phyloP scores from a whole-genome alignment of 176 grass and related monocot genomes.

The Paspalum notatum region DNA sequence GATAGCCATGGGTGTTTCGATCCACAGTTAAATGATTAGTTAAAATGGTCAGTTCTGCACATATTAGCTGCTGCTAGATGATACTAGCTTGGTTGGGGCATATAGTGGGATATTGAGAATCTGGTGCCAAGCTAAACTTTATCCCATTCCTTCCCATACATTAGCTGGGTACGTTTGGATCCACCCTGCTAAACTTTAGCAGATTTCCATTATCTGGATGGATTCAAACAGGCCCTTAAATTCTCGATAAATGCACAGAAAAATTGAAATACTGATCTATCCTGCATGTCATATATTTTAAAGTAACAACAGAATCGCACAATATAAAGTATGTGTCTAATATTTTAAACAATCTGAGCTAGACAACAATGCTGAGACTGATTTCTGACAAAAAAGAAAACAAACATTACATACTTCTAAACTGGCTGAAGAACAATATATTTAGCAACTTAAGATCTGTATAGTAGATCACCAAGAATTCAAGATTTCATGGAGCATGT shows the following conservation, averaged over 20 bases:
- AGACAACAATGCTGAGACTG: not conserved
- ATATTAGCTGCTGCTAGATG: too few relatives aligned
- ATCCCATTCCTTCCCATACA: too few relatives aligned
- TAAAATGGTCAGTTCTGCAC: too few relatives aligned
- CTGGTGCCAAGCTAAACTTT: too few relatives aligned
- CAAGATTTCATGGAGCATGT: constrained; percentile 30
- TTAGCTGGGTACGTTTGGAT: too few relatives aligned
- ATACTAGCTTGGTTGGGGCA: too few relatives aligned
- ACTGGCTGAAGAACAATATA: constrained; percentile 11
- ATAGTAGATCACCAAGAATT: constrained; percentile 32
- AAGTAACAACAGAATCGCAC: not conserved
- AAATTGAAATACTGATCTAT: constrained; percentile 6
- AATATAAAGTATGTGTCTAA: not conserved
- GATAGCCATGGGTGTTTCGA: too few relatives aligned
- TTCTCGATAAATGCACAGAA: constrained; percentile 1
- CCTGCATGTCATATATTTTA: not conserved
- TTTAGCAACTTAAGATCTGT: constrained; percentile 12
- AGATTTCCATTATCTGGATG: not conserved
- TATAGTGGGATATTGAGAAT: too few relatives aligned
- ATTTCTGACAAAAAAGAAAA: not conserved
- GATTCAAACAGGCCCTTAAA: not conserved
- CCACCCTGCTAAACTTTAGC: too few relatives aligned
- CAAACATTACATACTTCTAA: constrained; percentile 29
- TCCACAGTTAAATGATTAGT: too few relatives aligned
- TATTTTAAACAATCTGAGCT: not conserved